Evolutionary conservation across 441 rosid genomes (phyloP).

Genomic region (Gossypium schwendimanii): DNA sequence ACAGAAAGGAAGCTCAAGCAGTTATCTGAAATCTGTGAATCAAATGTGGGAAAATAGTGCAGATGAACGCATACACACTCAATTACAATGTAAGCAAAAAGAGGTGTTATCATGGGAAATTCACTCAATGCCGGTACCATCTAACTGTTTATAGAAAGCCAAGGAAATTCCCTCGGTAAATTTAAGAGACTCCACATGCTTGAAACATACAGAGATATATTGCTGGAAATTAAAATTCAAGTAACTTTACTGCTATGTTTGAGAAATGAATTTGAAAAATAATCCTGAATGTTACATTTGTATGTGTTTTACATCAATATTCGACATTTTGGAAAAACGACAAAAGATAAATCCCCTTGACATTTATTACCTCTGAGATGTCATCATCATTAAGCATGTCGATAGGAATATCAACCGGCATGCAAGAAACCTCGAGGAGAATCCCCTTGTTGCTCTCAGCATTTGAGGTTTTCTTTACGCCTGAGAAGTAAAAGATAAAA

Average conservation of each 20-base stretch:
- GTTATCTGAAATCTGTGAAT: background rate
- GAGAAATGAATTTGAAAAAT: background rate
- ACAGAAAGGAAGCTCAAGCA: background rate
- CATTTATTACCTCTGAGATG: conserved; percentile 36
- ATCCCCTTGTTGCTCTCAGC: conserved; percentile 18
- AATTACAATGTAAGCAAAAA: background rate
- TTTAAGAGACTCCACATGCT: background rate
- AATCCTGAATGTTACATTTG: background rate
- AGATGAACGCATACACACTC: background rate
- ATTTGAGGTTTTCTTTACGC: conserved; percentile 24
- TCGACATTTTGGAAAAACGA: background rate
- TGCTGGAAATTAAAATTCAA: background rate
- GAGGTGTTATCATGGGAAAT: background rate
- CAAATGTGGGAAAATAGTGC: background rate
- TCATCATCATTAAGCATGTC: conserved; percentile 34
- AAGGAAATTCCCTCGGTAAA: background rate
- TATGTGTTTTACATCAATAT: background rate
- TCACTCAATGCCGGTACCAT: background rate
- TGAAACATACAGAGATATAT: background rate
- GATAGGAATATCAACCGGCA: conserved; percentile 28
- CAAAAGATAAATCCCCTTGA: background rate
- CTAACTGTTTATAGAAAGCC: background rate
- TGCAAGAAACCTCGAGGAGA: conserved; percentile 29
- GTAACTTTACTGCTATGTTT: background rate
- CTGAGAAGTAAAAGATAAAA: conserved; percentile 19